phyloP scores from a whole-genome alignment of 345 rosid species.

The Sisymbrium altissimum region DNA sequence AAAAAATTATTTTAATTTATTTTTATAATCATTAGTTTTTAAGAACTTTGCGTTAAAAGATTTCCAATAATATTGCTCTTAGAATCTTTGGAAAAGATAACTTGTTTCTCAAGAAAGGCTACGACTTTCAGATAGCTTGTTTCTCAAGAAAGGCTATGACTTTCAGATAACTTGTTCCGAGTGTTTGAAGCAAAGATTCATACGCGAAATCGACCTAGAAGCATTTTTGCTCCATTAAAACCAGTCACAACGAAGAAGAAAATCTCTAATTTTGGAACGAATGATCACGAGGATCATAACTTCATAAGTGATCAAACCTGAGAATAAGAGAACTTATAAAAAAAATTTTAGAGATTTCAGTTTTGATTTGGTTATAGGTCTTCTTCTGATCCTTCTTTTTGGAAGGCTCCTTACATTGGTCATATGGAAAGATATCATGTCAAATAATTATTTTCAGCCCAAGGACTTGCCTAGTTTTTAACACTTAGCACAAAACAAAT shows the following conservation, averaged over 20 bases:
- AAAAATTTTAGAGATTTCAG: slow-evolving; percentile 23
- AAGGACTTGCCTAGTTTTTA: not conserved
- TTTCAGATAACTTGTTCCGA: slow-evolving; percentile 13
- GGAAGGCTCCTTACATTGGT: slow-evolving; percentile 38
- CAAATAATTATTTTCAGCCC: not conserved
- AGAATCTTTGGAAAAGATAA: slow-evolving; percentile 35
- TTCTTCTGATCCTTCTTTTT: slow-evolving; percentile 30
- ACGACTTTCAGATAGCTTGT: slow-evolving; percentile 5
- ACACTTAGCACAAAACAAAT: slow-evolving; percentile 6
- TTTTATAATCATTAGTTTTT: too few relatives aligned
- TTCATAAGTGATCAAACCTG: slow-evolving; percentile 25
- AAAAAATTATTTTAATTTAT: too few relatives aligned
- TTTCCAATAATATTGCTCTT: too few relatives aligned
- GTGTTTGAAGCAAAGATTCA: slow-evolving; percentile 17
- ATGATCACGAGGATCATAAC: slow-evolving; percentile 28
- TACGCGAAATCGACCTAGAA: slow-evolving; percentile 19
- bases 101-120: slow-evolving; percentile 26
- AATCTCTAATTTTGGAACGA: not conserved
- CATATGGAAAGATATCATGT: slow-evolving; percentile 25
- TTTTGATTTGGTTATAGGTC: slow-evolving; percentile 37
- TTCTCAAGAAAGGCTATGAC: slow-evolving; percentile 22
- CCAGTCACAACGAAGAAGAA: too few relatives aligned
- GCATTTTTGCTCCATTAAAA: too few relatives aligned
- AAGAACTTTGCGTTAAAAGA: too few relatives aligned
- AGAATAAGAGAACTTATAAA: slow-evolving; percentile 6